Conservation (phyloP, 139 green algal species). For the Pedinophyceae sp. region DNA sequence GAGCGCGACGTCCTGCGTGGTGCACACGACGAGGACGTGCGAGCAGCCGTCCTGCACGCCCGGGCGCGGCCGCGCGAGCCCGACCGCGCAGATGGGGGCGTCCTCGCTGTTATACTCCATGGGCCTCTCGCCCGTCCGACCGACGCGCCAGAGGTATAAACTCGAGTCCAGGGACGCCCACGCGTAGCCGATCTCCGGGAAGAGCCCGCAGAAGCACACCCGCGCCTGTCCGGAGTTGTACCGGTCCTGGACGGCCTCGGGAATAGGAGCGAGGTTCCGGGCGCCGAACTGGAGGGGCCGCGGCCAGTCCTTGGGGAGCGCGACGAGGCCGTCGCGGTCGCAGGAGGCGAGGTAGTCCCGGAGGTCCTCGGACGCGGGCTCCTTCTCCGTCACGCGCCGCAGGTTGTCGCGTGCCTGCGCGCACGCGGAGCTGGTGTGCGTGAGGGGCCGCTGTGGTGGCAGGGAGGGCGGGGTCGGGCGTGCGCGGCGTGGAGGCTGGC, state of each 20-base stretch:
- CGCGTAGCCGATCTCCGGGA: slow-evolving; percentile 58
- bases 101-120: slow-evolving; percentile 79
- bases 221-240: slow-evolving; percentile 51
- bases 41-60: slow-evolving; percentile 71
- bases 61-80: slow-evolving; percentile 38
- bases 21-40: slow-evolving; percentile 81
- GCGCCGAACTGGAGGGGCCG: too few relatives aligned
- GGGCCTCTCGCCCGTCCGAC: slow-evolving; percentile 57
- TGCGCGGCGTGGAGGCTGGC: too few relatives aligned
- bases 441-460: too few relatives aligned
- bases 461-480: too few relatives aligned
- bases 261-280: too few relatives aligned
- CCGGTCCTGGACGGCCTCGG: slow-evolving; percentile 68
- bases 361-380: too few relatives aligned
- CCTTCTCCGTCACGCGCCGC: too few relatives aligned
- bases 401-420: too few relatives aligned
- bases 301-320: too few relatives aligned
- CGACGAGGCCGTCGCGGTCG: too few relatives aligned
- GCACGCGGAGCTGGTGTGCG: too few relatives aligned
- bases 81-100: slow-evolving; percentile 75
- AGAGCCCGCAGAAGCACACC: slow-evolving; percentile 79
- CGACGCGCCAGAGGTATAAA: slow-evolving; percentile 81
- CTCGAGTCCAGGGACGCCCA: slow-evolving; percentile 85
- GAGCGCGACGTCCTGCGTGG: slow-evolving; percentile 73
- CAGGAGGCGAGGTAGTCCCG: too few relatives aligned